Conservation (phyloP, 2,329 filamentous ascomycete species). For the Neonectria punicea region DNA sequence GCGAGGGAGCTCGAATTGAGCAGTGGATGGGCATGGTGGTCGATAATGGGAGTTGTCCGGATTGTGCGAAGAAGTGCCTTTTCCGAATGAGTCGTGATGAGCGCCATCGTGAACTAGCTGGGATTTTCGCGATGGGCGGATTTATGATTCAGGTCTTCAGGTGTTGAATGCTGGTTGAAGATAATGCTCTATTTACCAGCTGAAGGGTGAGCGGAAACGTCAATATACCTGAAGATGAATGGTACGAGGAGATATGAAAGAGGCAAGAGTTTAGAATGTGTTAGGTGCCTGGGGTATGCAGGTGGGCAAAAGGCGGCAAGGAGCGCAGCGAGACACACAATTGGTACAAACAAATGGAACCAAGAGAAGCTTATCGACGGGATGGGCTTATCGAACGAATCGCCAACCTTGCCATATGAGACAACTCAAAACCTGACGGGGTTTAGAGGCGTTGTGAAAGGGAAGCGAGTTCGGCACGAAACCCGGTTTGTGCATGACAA, state of each 20-base stretch:
- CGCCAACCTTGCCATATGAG: neutral
- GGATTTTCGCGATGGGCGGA: no score
- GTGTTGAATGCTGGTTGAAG: neutral
- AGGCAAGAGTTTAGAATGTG: no score
- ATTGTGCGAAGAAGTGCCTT: constrained; percentile 53
- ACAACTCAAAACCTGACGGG: neutral
- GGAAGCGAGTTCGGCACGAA: neutral
- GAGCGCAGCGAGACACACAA: neutral
- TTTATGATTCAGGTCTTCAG: neutral
- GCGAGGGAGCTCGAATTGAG: constrained; percentile 62
- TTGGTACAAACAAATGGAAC: neutral
- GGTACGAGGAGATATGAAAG: no score
- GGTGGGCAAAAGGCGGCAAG: neutral
- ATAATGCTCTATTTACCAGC: neutral
- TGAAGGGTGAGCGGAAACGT: neutral
- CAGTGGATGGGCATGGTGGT: constrained; percentile 78
- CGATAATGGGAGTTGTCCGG: constrained; percentile 71
- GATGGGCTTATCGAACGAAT: neutral
- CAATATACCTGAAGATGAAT: neutral
- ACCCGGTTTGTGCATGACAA: constrained; percentile 5
- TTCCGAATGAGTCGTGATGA: constrained; percentile 27
- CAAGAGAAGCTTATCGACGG: neutral
- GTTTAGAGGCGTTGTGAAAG: neutral
- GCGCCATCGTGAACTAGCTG: constrained; percentile 26
- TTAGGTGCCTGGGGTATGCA: no score